Evolutionary conservation across 805 yeast genomes (phyloP).

Genomic region (Blastobotrys terrestris): DNA sequence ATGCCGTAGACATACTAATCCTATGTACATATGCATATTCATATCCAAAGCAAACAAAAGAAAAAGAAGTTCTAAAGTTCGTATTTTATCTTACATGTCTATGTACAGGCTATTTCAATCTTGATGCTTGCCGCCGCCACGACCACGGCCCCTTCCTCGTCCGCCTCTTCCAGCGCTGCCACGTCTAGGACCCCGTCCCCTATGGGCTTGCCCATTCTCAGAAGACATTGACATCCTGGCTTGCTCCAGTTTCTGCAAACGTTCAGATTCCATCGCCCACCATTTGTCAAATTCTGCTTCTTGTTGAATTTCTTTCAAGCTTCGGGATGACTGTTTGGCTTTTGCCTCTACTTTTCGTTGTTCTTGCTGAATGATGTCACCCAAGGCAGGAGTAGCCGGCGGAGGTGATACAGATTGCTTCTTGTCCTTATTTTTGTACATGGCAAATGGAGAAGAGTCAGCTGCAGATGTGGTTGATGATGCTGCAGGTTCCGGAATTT

Average conservation of each 20-base stretch:
- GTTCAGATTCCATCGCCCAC: slow-evolving; percentile 66
- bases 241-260: not conserved
- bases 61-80: too few species aligned
- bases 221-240: not conserved
- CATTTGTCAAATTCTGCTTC: slow-evolving; percentile 82
- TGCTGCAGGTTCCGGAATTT: not conserved
- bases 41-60: too few species aligned
- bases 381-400: slow-evolving; percentile 10
- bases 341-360: slow-evolving; percentile 39
- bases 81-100: not conserved
- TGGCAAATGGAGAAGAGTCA: slow-evolving; percentile 13
- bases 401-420: slow-evolving; percentile 2
- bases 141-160: slow-evolving; percentile 1
- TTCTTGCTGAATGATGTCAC: slow-evolving; percentile 27
- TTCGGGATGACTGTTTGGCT: slow-evolving; percentile 32
- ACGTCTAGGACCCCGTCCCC: not conserved
- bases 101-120: not conserved
- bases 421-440: slow-evolving; percentile 7
- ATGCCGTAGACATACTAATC: too few species aligned
- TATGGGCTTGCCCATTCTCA: not conserved
- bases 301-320: slow-evolving; percentile 65
- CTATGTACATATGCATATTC: too few species aligned
- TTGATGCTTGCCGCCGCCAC: not conserved
- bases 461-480: not conserved
- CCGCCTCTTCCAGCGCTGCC: not conserved